phyloP scores from a whole-genome alignment of 2,329 filamentous ascomycete species.

The Stachybotrys echinatus region DNA sequence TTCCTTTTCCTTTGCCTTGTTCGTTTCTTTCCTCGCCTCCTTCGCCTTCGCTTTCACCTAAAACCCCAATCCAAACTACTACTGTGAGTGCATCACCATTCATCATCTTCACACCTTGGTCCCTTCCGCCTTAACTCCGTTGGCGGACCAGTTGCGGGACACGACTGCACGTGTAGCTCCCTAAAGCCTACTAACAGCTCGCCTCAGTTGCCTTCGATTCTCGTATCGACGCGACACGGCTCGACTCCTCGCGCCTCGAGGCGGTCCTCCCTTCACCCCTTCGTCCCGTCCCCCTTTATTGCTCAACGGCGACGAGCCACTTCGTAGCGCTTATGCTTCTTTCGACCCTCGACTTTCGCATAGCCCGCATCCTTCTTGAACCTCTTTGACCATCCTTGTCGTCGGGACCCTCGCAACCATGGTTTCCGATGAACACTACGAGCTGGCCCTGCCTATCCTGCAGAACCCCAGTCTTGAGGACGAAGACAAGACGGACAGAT shows the following conservation, averaged over 20 bases:
- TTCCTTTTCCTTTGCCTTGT: neutral
- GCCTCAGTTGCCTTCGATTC: too few relatives aligned
- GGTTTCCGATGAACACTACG: slow-evolving; percentile 90
- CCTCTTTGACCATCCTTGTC: too few relatives aligned
- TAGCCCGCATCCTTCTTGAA: too few relatives aligned
- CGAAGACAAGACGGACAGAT: slow-evolving; percentile 89
- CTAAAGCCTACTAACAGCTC: too few relatives aligned
- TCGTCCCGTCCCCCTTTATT: neutral
- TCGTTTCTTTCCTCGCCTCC: slow-evolving; percentile 8
- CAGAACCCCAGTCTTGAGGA: slow-evolving; percentile 80
- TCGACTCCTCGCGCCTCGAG: neutral
- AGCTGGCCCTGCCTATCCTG: slow-evolving; percentile 83
- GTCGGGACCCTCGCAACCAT: slow-evolving; percentile 43
- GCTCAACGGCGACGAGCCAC: neutral
- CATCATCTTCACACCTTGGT: too few relatives aligned
- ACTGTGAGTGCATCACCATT: too few relatives aligned
- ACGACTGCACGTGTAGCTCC: too few relatives aligned
- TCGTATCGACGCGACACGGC: neutral
- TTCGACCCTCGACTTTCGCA: neutral
- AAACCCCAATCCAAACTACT: slow-evolving; percentile 7
- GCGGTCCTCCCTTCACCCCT: neutral
- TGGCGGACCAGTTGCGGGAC: too few relatives aligned
- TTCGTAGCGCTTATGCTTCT: neutral
- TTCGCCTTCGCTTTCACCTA: slow-evolving; percentile 5
- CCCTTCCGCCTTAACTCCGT: too few relatives aligned